Percentiles rank a stretch among this genome's conserved stretches.
Conservation (phyloP, 495 filamentous ascomycete genomes). For the Aspergillus carlsbadensis region DNA sequence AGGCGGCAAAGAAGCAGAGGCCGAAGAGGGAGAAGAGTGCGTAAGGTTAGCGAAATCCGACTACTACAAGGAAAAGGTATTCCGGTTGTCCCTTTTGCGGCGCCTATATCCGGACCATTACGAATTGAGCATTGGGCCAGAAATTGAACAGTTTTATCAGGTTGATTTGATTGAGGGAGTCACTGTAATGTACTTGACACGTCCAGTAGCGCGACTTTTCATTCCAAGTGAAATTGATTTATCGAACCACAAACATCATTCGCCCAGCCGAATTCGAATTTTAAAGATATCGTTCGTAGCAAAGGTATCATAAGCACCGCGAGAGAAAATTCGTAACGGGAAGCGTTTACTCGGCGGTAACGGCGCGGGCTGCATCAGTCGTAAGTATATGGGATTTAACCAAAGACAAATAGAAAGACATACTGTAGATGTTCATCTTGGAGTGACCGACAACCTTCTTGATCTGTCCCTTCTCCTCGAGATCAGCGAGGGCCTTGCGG, state of each 20-base stretch:
- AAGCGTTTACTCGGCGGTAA: conserved; percentile 51
- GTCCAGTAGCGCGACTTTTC: conserved; percentile 30
- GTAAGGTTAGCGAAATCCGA: not conserved
- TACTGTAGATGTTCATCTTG: conserved; percentile 97
- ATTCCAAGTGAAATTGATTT: conserved; percentile 34
- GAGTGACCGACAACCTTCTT: conserved; percentile 97
- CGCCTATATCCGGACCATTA: not conserved
- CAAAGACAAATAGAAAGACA: conserved; percentile 14
- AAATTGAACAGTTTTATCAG: conserved; percentile 10
- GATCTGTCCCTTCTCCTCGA: conserved; percentile 97
- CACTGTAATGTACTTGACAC: conserved; percentile 27
- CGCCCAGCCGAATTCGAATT: conserved; percentile 44
- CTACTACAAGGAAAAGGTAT: not conserved
- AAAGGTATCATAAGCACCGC: conserved; percentile 36
- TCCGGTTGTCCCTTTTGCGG: not conserved
- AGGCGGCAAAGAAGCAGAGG: conserved; percentile 41
- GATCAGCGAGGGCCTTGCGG: conserved; percentile 81
- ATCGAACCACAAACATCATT: conserved; percentile 39
- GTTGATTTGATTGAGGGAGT: conserved; percentile 17
- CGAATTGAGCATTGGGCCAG: not conserved
- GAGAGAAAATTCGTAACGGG: conserved; percentile 32
- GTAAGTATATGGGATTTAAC: no score
- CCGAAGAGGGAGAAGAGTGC: conserved; percentile 33
- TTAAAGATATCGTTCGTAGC: conserved; percentile 48
- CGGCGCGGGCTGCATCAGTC: conserved; percentile 40